phyloP scores from a whole-genome alignment of 2,329 filamentous ascomycete genomes.

The Trichothecium roseum region DNA sequence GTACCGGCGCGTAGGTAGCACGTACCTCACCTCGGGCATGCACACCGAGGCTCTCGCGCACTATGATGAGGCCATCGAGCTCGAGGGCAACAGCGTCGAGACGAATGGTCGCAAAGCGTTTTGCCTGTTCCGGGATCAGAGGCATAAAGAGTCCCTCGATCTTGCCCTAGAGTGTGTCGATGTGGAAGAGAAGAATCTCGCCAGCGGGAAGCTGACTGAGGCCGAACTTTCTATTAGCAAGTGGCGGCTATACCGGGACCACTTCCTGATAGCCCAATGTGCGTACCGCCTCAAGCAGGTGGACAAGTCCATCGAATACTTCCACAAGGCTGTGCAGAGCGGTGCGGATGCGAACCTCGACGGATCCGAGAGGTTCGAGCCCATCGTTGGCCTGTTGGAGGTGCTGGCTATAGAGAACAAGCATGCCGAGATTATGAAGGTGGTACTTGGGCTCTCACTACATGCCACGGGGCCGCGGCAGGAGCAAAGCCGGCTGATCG shows the following conservation, averaged over 20 bases:
- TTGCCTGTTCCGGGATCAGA: slow-evolving; percentile 24
- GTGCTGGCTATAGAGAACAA: slow-evolving; percentile 25
- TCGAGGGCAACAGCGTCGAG: slow-evolving; percentile 26
- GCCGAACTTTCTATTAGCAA: slow-evolving; percentile 16
- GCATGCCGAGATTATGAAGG: slow-evolving; percentile 21
- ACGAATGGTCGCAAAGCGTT: slow-evolving; percentile 29
- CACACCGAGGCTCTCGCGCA: slow-evolving; percentile 22
- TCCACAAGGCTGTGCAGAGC: slow-evolving; percentile 22
- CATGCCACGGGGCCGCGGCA: slow-evolving; percentile 12
- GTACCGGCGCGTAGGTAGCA: slow-evolving; percentile 28
- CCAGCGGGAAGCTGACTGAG: slow-evolving; percentile 12
- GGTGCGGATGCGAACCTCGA: slow-evolving; percentile 14
- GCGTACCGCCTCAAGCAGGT: slow-evolving; percentile 20
- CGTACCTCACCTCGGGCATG: slow-evolving; percentile 24
- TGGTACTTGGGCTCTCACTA: slow-evolving; percentile 21
- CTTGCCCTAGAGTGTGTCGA: slow-evolving; percentile 24
- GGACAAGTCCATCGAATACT: slow-evolving; percentile 23
- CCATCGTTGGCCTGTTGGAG: slow-evolving; percentile 24
- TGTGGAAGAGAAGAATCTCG: slow-evolving; percentile 20
- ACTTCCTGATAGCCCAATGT: slow-evolving; percentile 25
- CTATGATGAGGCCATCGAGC: slow-evolving; percentile 23
- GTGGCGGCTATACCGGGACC: slow-evolving; percentile 31
- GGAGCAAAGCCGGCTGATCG: slow-evolving; percentile 18
- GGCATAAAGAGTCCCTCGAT: slow-evolving; percentile 22
- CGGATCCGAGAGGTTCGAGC: slow-evolving; percentile 22